Percentiles rank a stretch among this genome's conserved stretches.
These are phyloP conservation scores for Populus simonii DNA, from an alignment of 345 rosid genomes.

Conservation along the genomic window DNA sequence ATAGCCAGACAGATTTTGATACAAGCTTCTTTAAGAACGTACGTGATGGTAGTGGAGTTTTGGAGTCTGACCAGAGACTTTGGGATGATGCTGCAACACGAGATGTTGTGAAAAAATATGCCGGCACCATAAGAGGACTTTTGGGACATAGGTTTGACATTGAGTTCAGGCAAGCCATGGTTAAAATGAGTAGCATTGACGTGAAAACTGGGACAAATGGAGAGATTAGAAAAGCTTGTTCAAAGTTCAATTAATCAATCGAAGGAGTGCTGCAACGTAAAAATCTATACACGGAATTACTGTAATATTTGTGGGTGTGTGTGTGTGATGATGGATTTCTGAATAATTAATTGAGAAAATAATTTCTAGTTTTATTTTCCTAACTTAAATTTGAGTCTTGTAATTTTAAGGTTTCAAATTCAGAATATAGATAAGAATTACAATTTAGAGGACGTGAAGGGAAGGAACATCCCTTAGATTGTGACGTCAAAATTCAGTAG, in stretches of 20 bases:
- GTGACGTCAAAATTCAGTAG: no score
- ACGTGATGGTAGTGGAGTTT: slow-evolving; percentile 55
- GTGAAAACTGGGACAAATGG: slow-evolving; percentile 64
- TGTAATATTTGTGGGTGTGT: no score
- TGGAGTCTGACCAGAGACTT: slow-evolving; percentile 79
- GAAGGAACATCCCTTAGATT: no score
- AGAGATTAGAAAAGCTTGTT: slow-evolving; percentile 65
- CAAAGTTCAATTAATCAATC: slow-evolving; percentile 45
- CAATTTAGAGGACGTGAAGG: no score
- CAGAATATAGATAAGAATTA: no score
- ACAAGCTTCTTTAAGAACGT: slow-evolving; percentile 56
- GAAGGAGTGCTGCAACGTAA: no score
- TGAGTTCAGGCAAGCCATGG: slow-evolving; percentile 64
- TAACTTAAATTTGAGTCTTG: no score
- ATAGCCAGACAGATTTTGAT: slow-evolving; percentile 51
- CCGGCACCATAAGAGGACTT: slow-evolving; percentile 52
- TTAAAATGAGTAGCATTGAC: slow-evolving; percentile 68
- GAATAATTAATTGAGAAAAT: no score
- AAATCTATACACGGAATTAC: no score
- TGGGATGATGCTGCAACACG: slow-evolving; percentile 54
- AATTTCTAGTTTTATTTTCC: no score
- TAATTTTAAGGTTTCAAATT: no score
- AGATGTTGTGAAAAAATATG: slow-evolving; percentile 44
- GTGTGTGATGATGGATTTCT: no score
- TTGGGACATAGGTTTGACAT: slow-evolving; percentile 55